phyloP scores from a whole-genome alignment of 73 alveolate species.

The Paraurostyla sp. region DNA sequence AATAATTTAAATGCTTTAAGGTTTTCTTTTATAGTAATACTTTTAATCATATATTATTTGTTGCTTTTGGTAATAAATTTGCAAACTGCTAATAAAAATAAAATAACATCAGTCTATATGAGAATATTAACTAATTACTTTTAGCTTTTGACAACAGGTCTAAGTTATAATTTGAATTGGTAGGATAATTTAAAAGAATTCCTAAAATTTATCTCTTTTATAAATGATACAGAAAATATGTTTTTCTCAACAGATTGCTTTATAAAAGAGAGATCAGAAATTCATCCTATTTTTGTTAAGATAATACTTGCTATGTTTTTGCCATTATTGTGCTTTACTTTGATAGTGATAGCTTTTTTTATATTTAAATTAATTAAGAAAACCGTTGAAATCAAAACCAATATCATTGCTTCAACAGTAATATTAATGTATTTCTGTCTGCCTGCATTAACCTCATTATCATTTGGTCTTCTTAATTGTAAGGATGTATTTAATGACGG shows the following conservation, averaged over 20 bases:
- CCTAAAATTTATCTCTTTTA: constrained; percentile 5
- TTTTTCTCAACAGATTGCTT: constrained; percentile 70
- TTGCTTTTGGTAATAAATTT: neutral
- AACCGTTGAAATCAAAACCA: neutral
- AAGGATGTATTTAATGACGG: constrained; percentile 44
- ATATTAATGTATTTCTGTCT: constrained; percentile 48
- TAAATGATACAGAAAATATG: neutral
- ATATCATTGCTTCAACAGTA: constrained; percentile 41
- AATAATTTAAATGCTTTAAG: constrained; percentile 7
- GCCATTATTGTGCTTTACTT: neutral
- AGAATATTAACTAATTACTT: constrained; percentile 72
- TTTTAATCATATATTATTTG: neutral
- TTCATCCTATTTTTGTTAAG: constrained; percentile 48
- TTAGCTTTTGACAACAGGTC: constrained; percentile 45
- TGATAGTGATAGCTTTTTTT: constrained; percentile 9
- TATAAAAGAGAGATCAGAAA: neutral
- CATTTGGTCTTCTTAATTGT: constrained; percentile 25
- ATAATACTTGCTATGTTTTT: constrained; percentile 12
- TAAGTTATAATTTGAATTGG: constrained; percentile 61
- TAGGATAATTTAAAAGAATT: constrained; percentile 1
- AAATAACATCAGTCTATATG: constrained; percentile 52
- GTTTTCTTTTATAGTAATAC: constrained; percentile 25
- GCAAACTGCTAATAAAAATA: constrained; percentile 29
- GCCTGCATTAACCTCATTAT: constrained; percentile 12
- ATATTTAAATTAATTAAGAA: neutral